Evolutionary conservation across 257 asterid genomes (phyloP).

Genomic region (Parsonsia alboflavescens): DNA sequence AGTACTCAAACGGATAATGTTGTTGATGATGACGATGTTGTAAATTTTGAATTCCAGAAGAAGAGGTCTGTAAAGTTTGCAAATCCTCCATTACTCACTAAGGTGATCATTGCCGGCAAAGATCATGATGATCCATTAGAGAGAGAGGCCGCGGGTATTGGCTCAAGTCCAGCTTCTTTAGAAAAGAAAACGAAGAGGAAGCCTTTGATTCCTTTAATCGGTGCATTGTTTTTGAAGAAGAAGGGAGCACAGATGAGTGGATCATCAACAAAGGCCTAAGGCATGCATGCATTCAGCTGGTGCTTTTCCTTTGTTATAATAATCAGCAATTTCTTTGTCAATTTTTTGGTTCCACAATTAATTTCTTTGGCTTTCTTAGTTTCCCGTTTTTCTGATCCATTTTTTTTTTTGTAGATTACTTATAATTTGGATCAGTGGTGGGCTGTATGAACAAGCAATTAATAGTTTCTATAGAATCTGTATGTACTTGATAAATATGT

Average conservation of each 20-base stretch:
- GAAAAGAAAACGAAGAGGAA: constrained; percentile 53
- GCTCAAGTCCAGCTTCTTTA: constrained; percentile 8
- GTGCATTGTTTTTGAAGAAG: constrained; percentile 47
- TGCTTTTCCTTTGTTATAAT: too few relatives aligned
- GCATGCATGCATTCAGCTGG: too few relatives aligned
- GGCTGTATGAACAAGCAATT: too few relatives aligned
- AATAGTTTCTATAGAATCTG: too few relatives aligned
- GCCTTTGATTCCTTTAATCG: constrained; percentile 52
- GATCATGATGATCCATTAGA: too few relatives aligned
- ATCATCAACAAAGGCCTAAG: constrained; percentile 10
- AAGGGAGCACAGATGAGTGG: constrained; percentile 26
- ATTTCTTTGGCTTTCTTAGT: too few relatives aligned
- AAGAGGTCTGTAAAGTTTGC: constrained; percentile 82
- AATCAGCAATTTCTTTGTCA: neutral
- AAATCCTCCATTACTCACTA: constrained; percentile 52
- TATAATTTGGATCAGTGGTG: too few relatives aligned
- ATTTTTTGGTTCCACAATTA: too few relatives aligned
- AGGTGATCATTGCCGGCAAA: constrained; percentile 21
- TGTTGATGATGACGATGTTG: neutral
- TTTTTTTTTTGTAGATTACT: too few relatives aligned
- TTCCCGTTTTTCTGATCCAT: too few relatives aligned
- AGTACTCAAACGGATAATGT: constrained; percentile 8
- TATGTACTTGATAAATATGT: too few relatives aligned
- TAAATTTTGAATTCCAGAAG: constrained; percentile 19
- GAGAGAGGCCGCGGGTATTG: too few relatives aligned